Evolutionary conservation across 1,284 basidiomycete genomes (phyloP), one percentile per base, ranked within the genome.

Genomic region (Microbotryum violaceum): DNA sequence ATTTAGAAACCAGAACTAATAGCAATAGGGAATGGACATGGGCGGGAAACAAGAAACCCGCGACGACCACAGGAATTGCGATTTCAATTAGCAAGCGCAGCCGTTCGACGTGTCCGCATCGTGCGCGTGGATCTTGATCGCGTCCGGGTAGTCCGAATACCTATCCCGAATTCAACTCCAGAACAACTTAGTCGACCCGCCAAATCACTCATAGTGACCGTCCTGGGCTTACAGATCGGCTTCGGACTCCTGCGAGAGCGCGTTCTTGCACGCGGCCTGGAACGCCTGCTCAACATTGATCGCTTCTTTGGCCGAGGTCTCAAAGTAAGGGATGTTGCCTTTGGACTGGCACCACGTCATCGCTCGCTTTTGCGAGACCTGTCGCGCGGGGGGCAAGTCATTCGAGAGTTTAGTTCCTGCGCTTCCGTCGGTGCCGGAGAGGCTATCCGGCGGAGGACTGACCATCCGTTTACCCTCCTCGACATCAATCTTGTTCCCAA

Each of bases 281-380:
- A 99, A 99, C 6, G 96, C 96, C 78, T 97, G 93, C 76, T 99
- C 96, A 61, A 98, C 94, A 72, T 99, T 99, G 82, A 98, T 97
- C 21, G 96, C 94, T 77, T 99, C 96, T 80, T 98, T 98, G 49
- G 96, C 96, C 12, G 94, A 97, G 1, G 96, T 98, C 80, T 99
- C 96, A 77, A 98, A 99, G 78, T 98, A 99, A 18, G 96, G 96
- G 70, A 98, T 97, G 78, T 97, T 97, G 73, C 96, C 96, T 80
- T 98, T 98, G 67, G 91, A 88, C 75, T 98, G 93, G 78, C 96
- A 99, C 96, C 96, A 99, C 10, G 91, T 91, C 92, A 98, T 97
- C 25, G 96, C 96, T 57, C 96, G 88, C 78, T 99, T 99, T 85
- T 99, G 96, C 10, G 91, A 92, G 29, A 97, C 92, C 91, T 93